Conservation (phyloP, 768 basidiomycete species). For the Lactarius akahatsu region DNA sequence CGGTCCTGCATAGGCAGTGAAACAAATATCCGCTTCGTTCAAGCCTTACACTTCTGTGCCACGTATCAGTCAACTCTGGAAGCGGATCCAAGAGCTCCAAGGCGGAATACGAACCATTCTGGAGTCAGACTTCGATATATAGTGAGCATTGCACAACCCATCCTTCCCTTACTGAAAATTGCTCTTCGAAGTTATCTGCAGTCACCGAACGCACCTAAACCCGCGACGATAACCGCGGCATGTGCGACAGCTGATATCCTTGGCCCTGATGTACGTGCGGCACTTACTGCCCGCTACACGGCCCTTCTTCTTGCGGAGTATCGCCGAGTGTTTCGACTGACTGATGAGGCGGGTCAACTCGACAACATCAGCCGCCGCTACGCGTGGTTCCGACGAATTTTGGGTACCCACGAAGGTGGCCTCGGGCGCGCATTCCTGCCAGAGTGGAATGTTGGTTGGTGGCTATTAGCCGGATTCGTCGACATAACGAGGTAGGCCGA, state of each 20-base stretch:
- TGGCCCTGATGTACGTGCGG: conserved; percentile 76
- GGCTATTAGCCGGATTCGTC: conserved; percentile 80
- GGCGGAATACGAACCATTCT: conserved; percentile 77
- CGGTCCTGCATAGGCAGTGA: conserved; percentile 63
- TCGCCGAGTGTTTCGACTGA: conserved; percentile 88
- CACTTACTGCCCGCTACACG: conserved; percentile 86
- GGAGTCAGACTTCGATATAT: conserved; percentile 88
- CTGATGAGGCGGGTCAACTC: conserved; percentile 93
- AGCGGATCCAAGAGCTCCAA: conserved; percentile 78
- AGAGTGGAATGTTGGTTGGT: conserved; percentile 84
- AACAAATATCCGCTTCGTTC: conserved; percentile 79
- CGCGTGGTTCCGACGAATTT: conserved; percentile 88
- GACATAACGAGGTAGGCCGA: conserved; percentile 77
- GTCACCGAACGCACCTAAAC: conserved; percentile 54
- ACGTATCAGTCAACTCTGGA: conserved; percentile 74
- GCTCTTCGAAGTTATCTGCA: conserved; percentile 66
- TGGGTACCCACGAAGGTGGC: conserved; percentile 86
- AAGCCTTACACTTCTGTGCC: conserved; percentile 75
- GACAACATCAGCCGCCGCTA: conserved; percentile 93
- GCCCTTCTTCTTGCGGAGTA: conserved; percentile 93
- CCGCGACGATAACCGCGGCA: conserved; percentile 69
- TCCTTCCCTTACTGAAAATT: conserved; percentile 3
- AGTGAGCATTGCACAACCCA: conserved; percentile 55
- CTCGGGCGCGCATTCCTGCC: conserved; percentile 79
- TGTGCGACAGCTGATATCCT: conserved; percentile 89